These are phyloP conservation scores for Aspergillus felis DNA, from an alignment of 2,329 filamentous ascomycete genomes.

Conservation along the genomic window DNA sequence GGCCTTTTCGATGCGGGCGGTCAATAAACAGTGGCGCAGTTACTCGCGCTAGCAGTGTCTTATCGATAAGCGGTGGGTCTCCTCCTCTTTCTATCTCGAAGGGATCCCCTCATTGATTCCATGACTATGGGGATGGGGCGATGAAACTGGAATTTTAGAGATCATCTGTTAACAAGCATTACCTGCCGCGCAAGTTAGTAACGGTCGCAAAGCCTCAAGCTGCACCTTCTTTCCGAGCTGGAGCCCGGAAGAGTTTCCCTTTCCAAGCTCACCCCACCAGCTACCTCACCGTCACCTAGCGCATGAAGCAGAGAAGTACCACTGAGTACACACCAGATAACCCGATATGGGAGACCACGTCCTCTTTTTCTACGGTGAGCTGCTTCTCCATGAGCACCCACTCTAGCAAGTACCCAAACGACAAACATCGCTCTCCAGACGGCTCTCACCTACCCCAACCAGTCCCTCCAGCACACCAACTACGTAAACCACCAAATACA, in stretches of 20 bases:
- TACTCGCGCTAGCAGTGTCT: background rate
- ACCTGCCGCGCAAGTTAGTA: background rate
- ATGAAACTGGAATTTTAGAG: background rate
- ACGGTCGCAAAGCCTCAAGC: background rate
- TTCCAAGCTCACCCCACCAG: background rate
- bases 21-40: slow-evolving; percentile 17
- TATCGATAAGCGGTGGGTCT: slow-evolving; percentile 12
- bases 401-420: background rate
- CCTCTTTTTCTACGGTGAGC: slow-evolving; percentile 62
- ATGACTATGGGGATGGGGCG: background rate
- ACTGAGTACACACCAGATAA: background rate
- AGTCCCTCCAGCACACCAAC: slow-evolving; percentile 2
- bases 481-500: background rate
- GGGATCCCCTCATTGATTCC: background rate
- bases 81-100: background rate
- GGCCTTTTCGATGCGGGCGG: slow-evolving; percentile 21
- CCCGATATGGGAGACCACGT: slow-evolving; percentile 45
- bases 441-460: background rate
- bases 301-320: background rate
- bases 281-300: background rate
- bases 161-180: background rate
- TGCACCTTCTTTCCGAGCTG: background rate
- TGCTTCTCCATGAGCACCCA: background rate
- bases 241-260: background rate
- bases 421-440: background rate